Evolutionary conservation across 441 rosid genomes (phyloP).

Genomic region (Metrosideros polymorpha): DNA sequence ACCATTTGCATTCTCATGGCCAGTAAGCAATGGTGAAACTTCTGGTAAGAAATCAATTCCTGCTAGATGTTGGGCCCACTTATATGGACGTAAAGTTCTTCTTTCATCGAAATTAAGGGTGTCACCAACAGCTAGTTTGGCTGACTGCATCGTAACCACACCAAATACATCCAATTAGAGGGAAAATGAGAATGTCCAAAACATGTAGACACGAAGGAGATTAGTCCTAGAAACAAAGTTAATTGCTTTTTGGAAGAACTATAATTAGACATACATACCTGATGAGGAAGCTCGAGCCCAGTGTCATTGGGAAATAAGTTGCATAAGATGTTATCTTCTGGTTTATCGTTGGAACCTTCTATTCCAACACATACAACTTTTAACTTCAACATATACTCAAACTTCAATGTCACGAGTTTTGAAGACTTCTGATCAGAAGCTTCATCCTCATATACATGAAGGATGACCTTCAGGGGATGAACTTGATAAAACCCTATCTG

Average conservation of each 20-base stretch:
- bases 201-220: neutral
- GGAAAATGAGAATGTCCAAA: neutral
- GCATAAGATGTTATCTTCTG: slow-evolving; percentile 45
- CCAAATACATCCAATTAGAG: slow-evolving; percentile 3
- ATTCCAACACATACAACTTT: slow-evolving; percentile 67
- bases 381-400: slow-evolving; percentile 73
- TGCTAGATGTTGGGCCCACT: slow-evolving; percentile 91
- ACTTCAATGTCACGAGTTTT: slow-evolving; percentile 49
- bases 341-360: slow-evolving; percentile 55
- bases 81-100: slow-evolving; percentile 73
- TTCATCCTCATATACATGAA: slow-evolving; percentile 58
- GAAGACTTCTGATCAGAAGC: slow-evolving; percentile 42
- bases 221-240: neutral
- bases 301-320: slow-evolving; percentile 76
- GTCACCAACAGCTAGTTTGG: slow-evolving; percentile 60
- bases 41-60: slow-evolving; percentile 92
- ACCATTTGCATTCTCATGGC: slow-evolving; percentile 28
- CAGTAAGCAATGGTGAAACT: slow-evolving; percentile 54
- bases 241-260: neutral
- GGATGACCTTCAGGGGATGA: slow-evolving; percentile 66
- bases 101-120: slow-evolving; percentile 41
- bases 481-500: slow-evolving; percentile 49
- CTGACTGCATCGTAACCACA: slow-evolving; percentile 48
- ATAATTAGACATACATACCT: slow-evolving; percentile 31
- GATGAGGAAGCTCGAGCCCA: slow-evolving; percentile 86